phyloP scores from a whole-genome alignment of 257 asterid genomes.

The Oldenlandia corymbosa region DNA sequence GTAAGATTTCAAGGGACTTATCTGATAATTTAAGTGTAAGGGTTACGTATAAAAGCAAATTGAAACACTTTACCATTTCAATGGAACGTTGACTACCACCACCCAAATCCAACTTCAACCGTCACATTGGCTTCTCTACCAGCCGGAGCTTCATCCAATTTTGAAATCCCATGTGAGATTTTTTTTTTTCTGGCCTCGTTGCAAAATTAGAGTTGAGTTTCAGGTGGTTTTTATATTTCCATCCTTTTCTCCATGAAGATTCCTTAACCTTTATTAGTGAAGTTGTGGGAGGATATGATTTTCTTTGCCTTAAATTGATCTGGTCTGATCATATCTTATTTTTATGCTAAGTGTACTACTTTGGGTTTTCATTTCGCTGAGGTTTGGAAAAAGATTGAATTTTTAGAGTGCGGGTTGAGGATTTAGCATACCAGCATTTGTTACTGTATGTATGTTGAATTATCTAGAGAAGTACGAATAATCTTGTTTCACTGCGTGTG shows the following conservation, averaged over 20 bases:
- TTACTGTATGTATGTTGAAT: neutral
- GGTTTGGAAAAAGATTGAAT: neutral
- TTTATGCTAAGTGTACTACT: neutral
- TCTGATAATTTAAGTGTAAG: neutral
- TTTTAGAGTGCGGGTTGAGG: neutral
- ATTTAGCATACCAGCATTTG: neutral
- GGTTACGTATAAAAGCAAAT: conserved; percentile 5
- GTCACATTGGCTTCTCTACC: conserved; percentile 1
- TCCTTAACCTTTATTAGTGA: neutral
- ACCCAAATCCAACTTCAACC: neutral
- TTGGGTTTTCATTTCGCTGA: neutral
- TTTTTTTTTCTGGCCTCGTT: neutral
- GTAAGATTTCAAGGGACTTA: neutral
- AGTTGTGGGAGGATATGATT: neutral
- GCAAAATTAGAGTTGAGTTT: neutral
- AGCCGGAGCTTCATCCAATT: neutral
- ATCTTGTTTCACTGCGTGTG: no score
- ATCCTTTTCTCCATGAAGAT: neutral
- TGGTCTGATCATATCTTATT: neutral
- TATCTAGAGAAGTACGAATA: neutral
- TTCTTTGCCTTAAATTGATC: neutral
- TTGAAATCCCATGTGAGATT: conserved; percentile 9
- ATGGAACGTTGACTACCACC: conserved; percentile 2
- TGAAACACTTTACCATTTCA: neutral
- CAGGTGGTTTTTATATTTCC: neutral